phyloP scores from a whole-genome alignment of 2,329 filamentous ascomycete genomes.

The Colletotrichum acutatum region DNA sequence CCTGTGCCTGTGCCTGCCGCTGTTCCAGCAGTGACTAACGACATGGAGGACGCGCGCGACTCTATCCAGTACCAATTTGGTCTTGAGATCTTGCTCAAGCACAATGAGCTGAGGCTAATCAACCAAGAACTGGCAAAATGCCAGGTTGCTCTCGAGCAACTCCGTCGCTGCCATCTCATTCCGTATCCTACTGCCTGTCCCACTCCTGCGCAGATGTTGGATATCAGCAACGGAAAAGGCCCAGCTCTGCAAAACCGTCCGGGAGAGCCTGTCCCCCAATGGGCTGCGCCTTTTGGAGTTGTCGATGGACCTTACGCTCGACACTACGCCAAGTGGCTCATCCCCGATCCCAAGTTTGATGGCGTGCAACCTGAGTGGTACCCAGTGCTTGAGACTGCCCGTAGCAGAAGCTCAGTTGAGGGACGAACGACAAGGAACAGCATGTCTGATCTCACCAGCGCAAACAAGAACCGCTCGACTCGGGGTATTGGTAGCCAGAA shows the following conservation, averaged over 20 bases:
- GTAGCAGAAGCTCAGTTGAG: constrained; percentile 65
- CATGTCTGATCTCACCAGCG: constrained; percentile 63
- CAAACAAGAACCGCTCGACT: constrained; percentile 61
- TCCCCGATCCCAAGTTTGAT: constrained; percentile 89
- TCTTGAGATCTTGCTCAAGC: constrained; percentile 91
- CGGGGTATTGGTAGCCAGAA: constrained; percentile 68
- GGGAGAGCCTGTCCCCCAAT: constrained; percentile 75
- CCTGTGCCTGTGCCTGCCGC: constrained; percentile 36
- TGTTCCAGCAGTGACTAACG: constrained; percentile 36
- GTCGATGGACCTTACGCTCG: constrained; percentile 92
- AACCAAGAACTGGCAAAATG: constrained; percentile 97
- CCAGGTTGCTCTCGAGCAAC: constrained; percentile 90
- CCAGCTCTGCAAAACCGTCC: constrained; percentile 71
- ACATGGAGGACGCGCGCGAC: constrained; percentile 70
- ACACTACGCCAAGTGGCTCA: constrained; percentile 95
- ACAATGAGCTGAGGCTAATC: constrained; percentile 92
- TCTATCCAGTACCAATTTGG: constrained; percentile 88
- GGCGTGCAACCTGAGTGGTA: constrained; percentile 64
- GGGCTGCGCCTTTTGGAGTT: constrained; percentile 90
- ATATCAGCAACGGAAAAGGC: constrained; percentile 80
- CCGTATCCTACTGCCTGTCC: constrained; percentile 82
- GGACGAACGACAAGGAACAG: constrained; percentile 85
- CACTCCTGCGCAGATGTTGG: constrained; percentile 73
- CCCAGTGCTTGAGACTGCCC: constrained; percentile 52
- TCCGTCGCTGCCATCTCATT: constrained; percentile 91